Evolutionary conservation across 805 yeast species (phyloP).

Genomic region (Spencermartinsiella europaea): DNA sequence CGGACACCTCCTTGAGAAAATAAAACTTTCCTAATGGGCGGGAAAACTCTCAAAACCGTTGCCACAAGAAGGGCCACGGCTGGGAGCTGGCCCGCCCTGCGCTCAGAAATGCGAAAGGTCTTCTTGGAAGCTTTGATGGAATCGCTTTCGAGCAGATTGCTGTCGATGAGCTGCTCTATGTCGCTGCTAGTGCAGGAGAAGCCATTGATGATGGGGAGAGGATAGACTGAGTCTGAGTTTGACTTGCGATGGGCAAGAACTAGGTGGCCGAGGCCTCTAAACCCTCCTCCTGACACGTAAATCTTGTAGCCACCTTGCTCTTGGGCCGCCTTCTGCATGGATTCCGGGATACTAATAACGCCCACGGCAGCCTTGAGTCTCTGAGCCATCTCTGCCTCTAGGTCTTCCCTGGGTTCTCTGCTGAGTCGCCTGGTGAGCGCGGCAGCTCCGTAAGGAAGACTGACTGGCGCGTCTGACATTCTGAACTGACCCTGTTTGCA

Average conservation of each 20-base stretch:
- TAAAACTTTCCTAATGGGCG: slow-evolving; percentile 55
- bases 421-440: slow-evolving; percentile 53
- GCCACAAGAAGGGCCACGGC: slow-evolving; percentile 60
- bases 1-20: slow-evolving; percentile 76
- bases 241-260: slow-evolving; percentile 42
- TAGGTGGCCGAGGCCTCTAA: slow-evolving; percentile 64
- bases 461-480: slow-evolving; percentile 53
- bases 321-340: slow-evolving; percentile 46
- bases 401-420: slow-evolving; percentile 43
- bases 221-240: slow-evolving; percentile 41
- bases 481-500: slow-evolving; percentile 50
- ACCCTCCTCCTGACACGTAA: slow-evolving; percentile 70
- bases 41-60: slow-evolving; percentile 58
- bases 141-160: slow-evolving; percentile 1
- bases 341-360: slow-evolving; percentile 48
- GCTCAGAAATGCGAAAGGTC: slow-evolving; percentile 60
- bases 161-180: slow-evolving; percentile 35
- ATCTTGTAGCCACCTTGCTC: slow-evolving; percentile 56
- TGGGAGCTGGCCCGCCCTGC: slow-evolving; percentile 63
- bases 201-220: slow-evolving; percentile 67
- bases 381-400: slow-evolving; percentile 49
- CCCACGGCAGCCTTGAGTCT: slow-evolving; percentile 48
- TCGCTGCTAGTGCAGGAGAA: slow-evolving; percentile 50
- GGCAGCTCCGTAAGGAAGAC: slow-evolving; percentile 72
- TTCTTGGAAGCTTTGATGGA: slow-evolving; percentile 29